Conservation (phyloP, 2,329 filamentous ascomycete genomes). For the Dactylellina leptospora region DNA sequence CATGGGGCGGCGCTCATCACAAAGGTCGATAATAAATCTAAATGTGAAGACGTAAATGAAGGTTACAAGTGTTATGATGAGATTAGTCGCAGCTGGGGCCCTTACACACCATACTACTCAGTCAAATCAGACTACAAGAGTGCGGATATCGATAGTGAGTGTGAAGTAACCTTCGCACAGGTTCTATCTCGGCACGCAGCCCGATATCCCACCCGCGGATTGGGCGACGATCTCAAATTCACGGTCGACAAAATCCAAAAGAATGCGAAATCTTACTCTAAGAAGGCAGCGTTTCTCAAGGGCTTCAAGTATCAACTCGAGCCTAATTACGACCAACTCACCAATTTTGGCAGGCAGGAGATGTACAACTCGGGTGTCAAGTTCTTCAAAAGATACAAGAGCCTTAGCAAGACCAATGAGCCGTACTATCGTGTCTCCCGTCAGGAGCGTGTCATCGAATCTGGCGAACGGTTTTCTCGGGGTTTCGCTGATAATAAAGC, state of each 20-base stretch:
- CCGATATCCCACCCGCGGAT: slow-evolving; percentile 75
- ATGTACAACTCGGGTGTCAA: slow-evolving; percentile 78
- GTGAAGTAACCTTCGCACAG: slow-evolving; percentile 79
- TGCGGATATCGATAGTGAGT: slow-evolving; percentile 70
- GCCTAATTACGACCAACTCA: slow-evolving; percentile 69
- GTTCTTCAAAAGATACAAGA: slow-evolving; percentile 77
- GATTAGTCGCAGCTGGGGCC: slow-evolving; percentile 78
- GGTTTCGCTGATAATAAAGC: slow-evolving; percentile 73
- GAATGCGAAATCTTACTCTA: slow-evolving; percentile 65
- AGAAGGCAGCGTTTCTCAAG: slow-evolving; percentile 74
- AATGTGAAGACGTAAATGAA: slow-evolving; percentile 66
- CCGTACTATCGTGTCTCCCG: slow-evolving; percentile 77
- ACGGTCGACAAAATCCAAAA: slow-evolving; percentile 61
- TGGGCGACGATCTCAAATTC: slow-evolving; percentile 73
- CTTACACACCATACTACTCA: slow-evolving; percentile 87
- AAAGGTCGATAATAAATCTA: background rate
- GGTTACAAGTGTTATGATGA: slow-evolving; percentile 72
- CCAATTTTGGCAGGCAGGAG: slow-evolving; percentile 72
- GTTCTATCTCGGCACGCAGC: slow-evolving; percentile 85
- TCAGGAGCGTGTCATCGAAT: slow-evolving; percentile 75
- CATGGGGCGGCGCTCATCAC: background rate
- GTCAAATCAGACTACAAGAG: slow-evolving; percentile 65
- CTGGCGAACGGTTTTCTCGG: slow-evolving; percentile 76
- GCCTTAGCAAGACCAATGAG: slow-evolving; percentile 67
- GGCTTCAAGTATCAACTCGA: slow-evolving; percentile 77